Evolutionary conservation across 1,139 yeast species (phyloP), one percentile per base, ranked within the genome.

Genomic region (Citeromyces hawaiiensis): DNA sequence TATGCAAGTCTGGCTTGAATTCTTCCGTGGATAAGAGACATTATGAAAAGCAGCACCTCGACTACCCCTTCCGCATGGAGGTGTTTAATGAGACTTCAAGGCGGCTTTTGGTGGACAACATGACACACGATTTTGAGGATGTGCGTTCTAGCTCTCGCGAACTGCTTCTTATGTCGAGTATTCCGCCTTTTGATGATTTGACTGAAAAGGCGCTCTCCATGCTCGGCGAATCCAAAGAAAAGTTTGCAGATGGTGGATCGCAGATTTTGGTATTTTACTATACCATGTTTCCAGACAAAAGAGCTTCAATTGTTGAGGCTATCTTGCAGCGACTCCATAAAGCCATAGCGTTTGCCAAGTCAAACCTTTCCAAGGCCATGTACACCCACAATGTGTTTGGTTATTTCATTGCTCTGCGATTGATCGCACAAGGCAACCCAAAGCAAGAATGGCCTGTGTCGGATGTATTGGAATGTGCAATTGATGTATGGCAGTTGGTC

Each of bases 241-340:
- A 87, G 42, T 74, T 68, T 44, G 81, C 87, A 39, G 96, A 88
- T 45, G 80, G 88, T 19, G 96, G 93, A 8, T 88, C 95, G 0
- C 68, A 77, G 36, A 60, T 34, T n/a, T 17, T 79, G 11, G 59
- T 80, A 35, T 73, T 71, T 47, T 67, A 80, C 44, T 45, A 71
- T 38, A 67, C 57, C n/a, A 50, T 50, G 13, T 17, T 18, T 9
- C 23, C 30, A 47, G 50, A 39, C 23, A 32, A n/a, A 43, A 47
- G 4, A 44, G 46, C 21, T 8, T 13, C 23, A 8, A 19, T 34
- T n/a, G 23, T 14, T 7, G 48, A 56, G 1, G 38, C 45, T 0
- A 49, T 76, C 21, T 42, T 67, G 1, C 48, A 49, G 0, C 50
- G 52, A 35, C 55, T 66, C 11, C 54, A 52, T 30, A 43, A 46